phyloP scores from a whole-genome alignment of 2,329 filamentous ascomycete genomes.

The Cryphonectria naterciae region DNA sequence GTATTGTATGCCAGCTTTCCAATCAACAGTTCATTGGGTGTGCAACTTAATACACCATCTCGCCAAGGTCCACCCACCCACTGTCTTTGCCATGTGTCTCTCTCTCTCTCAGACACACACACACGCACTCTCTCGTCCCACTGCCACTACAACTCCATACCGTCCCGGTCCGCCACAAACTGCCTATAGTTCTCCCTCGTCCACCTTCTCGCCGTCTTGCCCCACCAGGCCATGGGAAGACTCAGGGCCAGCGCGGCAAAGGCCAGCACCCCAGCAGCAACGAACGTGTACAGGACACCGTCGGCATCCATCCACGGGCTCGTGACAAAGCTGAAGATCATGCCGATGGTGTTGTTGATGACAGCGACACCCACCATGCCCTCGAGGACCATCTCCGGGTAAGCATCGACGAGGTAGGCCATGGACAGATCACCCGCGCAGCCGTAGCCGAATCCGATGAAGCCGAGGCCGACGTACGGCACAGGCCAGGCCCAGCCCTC shows the following conservation, averaged over 20 bases:
- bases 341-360: slow-evolving; percentile 29
- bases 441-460: slow-evolving; percentile 48
- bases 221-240: slow-evolving; percentile 58
- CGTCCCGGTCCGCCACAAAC: slow-evolving; percentile 53
- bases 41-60: neutral
- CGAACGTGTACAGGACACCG: slow-evolving; percentile 24
- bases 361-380: slow-evolving; percentile 55
- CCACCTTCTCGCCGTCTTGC: slow-evolving; percentile 53
- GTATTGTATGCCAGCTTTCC: neutral
- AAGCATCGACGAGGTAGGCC: slow-evolving; percentile 53
- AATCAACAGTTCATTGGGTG: neutral
- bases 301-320: slow-evolving; percentile 28
- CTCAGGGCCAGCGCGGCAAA: slow-evolving; percentile 56
- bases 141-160: slow-evolving; percentile 28
- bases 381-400: slow-evolving; percentile 52
- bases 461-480: slow-evolving; percentile 50
- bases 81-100: neutral
- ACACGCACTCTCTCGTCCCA: neutral
- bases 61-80: neutral
- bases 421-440: slow-evolving; percentile 49
- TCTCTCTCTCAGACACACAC: neutral
- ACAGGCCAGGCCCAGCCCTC: slow-evolving; percentile 48
- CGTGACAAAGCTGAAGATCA: slow-evolving; percentile 27
- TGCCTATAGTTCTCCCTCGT: slow-evolving; percentile 50
- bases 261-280: slow-evolving; percentile 52